Percentiles rank a stretch among this genome's conserved stretches.
Evolutionary conservation across 805 yeast genomes (phyloP).

Genomic region (Kurtzmaniella cleridarum): DNA sequence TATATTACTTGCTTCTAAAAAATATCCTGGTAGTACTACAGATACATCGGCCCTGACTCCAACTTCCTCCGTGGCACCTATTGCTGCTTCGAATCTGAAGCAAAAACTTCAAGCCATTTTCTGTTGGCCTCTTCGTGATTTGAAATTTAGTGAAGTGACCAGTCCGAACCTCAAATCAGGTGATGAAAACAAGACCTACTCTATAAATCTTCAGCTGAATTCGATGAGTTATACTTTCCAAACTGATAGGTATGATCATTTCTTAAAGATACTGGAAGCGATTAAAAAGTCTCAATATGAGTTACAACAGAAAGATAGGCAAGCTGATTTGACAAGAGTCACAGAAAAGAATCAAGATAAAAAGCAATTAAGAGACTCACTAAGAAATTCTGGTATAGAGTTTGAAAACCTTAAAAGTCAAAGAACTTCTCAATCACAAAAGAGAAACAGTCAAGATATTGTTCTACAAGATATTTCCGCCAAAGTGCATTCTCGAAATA

Average conservation of each 20-base stretch:
- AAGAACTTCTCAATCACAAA: conserved; percentile 16
- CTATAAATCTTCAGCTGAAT: conserved; percentile 44
- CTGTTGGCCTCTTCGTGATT: conserved; percentile 71
- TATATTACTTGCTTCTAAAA: conserved; percentile 65
- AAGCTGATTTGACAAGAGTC: conserved; percentile 9
- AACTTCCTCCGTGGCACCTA: background rate
- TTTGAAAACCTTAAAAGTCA: conserved; percentile 31
- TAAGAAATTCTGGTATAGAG: conserved; percentile 49
- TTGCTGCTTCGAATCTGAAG: conserved; percentile 8
- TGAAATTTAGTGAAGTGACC: conserved; percentile 39
- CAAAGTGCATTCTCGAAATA: conserved; percentile 55
- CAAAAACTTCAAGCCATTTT: conserved; percentile 60
- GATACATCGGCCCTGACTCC: background rate
- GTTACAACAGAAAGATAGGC: conserved; percentile 25
- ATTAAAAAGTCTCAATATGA: conserved; percentile 60
- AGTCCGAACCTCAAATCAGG: conserved; percentile 3
- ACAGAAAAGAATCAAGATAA: conserved; percentile 29
- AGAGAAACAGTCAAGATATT: conserved; percentile 32
- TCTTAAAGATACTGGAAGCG: conserved; percentile 46
- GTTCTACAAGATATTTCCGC: conserved; percentile 55
- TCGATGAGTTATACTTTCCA: conserved; percentile 51
- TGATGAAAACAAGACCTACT: conserved; percentile 24
- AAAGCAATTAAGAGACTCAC: conserved; percentile 33
- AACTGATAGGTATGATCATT: conserved; percentile 57
- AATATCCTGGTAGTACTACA: conserved; percentile 13